Conservation (phyloP, 148 eudicot genomes). For the Vaccinium vitisidaea region DNA sequence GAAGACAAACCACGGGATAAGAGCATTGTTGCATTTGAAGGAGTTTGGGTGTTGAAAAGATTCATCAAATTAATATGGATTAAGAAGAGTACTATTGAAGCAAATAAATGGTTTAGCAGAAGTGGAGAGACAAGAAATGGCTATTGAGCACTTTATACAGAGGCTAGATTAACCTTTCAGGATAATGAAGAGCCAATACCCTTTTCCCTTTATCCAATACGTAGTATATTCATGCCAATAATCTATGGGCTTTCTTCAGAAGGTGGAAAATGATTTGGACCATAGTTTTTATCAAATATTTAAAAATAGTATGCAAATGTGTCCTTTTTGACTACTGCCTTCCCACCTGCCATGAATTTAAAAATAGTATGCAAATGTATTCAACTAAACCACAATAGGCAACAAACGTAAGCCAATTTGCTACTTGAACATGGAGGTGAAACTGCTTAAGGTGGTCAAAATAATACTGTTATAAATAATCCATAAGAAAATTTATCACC, state of each 20-base stretch:
- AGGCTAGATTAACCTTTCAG: background rate
- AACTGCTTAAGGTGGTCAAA: background rate
- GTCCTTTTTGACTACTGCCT: background rate
- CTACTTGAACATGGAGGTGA: background rate
- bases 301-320: background rate
- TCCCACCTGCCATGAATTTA: background rate
- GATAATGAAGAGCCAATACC: background rate
- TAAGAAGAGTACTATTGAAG: background rate
- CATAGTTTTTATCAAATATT: background rate
- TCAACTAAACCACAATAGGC: background rate
- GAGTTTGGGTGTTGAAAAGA: conserved; percentile 12
- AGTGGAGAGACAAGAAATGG: conserved; percentile 1
- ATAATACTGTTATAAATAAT: background rate
- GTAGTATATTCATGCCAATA: background rate
- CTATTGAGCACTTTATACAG: background rate
- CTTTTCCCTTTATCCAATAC: background rate
- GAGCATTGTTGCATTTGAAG: conserved; percentile 23
- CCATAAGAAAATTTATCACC: background rate
- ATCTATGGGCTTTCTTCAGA: background rate
- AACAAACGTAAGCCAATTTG: background rate
- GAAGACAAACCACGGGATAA: conserved; percentile 4
- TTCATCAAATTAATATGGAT: conserved; percentile 21
- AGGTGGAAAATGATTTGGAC: background rate
- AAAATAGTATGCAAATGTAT: too few relatives aligned
- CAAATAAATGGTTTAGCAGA: background rate